A percentile compares a stretch with the other conserved stretches of the same genome.
These are phyloP conservation scores for Colletotrichum euphorbiae DNA, from an alignment of 2,329 filamentous ascomycete species.

Conservation along the genomic window DNA sequence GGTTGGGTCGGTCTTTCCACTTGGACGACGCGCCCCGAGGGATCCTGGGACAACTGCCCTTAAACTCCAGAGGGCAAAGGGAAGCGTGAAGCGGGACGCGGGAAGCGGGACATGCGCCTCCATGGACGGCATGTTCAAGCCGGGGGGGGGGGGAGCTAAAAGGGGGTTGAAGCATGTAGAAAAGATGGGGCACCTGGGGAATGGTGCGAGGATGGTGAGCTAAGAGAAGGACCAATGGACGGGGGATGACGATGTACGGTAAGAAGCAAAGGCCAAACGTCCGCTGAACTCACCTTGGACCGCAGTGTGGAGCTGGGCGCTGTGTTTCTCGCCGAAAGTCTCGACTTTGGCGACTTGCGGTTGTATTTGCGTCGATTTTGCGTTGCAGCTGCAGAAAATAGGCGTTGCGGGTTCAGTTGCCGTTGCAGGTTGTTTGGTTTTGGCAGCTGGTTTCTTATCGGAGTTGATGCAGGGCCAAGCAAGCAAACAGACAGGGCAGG, in stretches of 20 bases:
- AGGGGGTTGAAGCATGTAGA: no score
- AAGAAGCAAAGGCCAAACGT: no score
- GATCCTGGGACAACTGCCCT: no score
- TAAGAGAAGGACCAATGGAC: constrained; percentile 12
- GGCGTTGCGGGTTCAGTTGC: not conserved
- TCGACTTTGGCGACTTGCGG: constrained; percentile 16
- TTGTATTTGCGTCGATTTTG: not conserved
- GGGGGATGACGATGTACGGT: constrained; percentile 1
- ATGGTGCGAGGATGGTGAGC: constrained; percentile 9
- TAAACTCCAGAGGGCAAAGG: not conserved
- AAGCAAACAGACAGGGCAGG: not conserved
- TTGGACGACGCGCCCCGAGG: not conserved
- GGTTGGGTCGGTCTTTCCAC: not conserved
- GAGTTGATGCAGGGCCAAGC: constrained; percentile 1
- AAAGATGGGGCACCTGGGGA: constrained; percentile 16
- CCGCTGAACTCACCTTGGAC: constrained; percentile 20
- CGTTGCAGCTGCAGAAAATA: constrained; percentile 21
- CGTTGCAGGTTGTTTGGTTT: constrained; percentile 4
- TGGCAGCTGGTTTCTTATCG: not conserved
- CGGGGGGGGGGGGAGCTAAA: constrained; percentile 7
- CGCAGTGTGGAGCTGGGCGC: constrained; percentile 5
- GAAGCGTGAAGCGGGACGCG: not conserved
- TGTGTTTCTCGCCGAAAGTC: constrained; percentile 32
- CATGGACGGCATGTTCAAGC: constrained; percentile 20
- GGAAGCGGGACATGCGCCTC: constrained; percentile 34